Percentiles rank a stretch among this genome's conserved stretches.
Evolutionary conservation across 306 rosid species (phyloP).

Genomic region (Prosopis cineraria): DNA sequence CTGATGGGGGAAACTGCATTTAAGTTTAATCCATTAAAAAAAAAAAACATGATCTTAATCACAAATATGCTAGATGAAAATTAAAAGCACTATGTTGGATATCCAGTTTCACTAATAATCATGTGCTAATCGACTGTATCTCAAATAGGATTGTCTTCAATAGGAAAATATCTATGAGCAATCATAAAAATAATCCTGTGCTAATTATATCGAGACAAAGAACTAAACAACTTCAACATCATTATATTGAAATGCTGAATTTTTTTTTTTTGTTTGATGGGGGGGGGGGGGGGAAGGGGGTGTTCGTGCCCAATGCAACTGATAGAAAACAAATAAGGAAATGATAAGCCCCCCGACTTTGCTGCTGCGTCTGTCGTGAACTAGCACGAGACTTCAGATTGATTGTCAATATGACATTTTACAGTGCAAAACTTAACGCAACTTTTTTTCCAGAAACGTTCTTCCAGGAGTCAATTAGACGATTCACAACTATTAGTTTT

Average conservation of each 20-base stretch:
- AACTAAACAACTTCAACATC: background rate
- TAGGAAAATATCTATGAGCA: too few species aligned
- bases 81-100: background rate
- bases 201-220: background rate
- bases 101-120: background rate
- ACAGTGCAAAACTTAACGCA: background rate
- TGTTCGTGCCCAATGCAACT: constrained; percentile 6
- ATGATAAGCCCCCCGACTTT: background rate
- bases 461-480: background rate
- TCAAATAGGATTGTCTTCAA: too few species aligned
- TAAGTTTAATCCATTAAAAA: background rate
- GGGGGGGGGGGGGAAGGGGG: too few species aligned
- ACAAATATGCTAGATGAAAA: background rate
- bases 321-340: background rate
- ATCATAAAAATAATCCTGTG: background rate
- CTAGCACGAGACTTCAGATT: background rate
- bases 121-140: too few species aligned
- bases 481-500: background rate
- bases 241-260: background rate
- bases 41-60: background rate
- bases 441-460: background rate
- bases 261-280: too few species aligned
- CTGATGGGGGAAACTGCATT: background rate
- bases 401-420: background rate
- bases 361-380: background rate